A percentile compares a stretch with the other conserved stretches of the same genome.
Evolutionary conservation across 768 basidiomycete species (phyloP).

Genomic region (Leccinum arenicola): DNA sequence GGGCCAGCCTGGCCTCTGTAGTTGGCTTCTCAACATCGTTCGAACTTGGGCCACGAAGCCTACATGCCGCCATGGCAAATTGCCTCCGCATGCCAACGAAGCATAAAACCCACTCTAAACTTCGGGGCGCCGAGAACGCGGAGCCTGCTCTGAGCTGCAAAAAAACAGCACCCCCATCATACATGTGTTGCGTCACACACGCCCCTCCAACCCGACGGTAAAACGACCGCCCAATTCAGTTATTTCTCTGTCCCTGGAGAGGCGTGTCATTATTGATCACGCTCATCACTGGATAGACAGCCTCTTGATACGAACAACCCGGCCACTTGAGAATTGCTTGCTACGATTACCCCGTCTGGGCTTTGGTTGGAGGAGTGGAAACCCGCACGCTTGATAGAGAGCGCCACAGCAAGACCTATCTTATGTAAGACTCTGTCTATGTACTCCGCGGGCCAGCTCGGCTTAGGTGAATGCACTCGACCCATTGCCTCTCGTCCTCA

Average conservation of each 20-base stretch:
- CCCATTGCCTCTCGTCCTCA: background rate
- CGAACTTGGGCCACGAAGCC: constrained; percentile 5
- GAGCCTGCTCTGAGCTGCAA: constrained; percentile 22
- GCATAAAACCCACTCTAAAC: background rate
- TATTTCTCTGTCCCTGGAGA: constrained; percentile 8
- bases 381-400: constrained; percentile 6
- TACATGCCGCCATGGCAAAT: constrained; percentile 4
- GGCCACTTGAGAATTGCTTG: background rate
- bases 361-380: background rate
- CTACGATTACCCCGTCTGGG: constrained; percentile 3
- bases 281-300: constrained; percentile 19
- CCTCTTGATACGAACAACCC: constrained; percentile 19
- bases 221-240: constrained; percentile 8
- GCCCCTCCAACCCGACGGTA: background rate
- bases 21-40: background rate
- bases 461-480: constrained; percentile 6
- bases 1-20: constrained; percentile 5
- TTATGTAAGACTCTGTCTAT: constrained; percentile 16
- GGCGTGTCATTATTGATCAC: constrained; percentile 3
- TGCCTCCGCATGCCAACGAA: background rate
- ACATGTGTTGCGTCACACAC: constrained; percentile 1
- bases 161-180: background rate
- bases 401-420: constrained; percentile 12
- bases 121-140: constrained; percentile 15
- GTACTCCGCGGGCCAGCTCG: constrained; percentile 17